phyloP scores from a whole-genome alignment of 2,329 filamentous ascomycete species.

The Fusarium concolor region DNA sequence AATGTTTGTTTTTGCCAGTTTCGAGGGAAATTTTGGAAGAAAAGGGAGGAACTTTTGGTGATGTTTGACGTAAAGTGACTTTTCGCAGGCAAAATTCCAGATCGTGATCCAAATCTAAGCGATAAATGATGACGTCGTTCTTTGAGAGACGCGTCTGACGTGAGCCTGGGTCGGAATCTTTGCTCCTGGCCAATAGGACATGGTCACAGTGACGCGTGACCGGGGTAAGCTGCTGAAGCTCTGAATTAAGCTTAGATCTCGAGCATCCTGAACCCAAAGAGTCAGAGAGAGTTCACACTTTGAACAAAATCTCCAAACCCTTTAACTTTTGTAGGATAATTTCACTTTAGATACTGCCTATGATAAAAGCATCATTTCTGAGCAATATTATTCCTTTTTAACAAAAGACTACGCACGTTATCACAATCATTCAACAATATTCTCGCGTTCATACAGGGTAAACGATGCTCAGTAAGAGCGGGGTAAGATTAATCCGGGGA shows the following conservation, averaged over 20 bases:
- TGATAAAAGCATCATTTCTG: too few relatives aligned
- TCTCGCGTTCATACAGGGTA: background rate
- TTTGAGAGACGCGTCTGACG: background rate
- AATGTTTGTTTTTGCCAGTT: accelerated
- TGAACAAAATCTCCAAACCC: background rate
- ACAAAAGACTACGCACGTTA: too few relatives aligned
- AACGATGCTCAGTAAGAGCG: background rate
- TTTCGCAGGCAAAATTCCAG: background rate
- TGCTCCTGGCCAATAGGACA: background rate
- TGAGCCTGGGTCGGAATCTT: background rate
- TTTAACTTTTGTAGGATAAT: too few relatives aligned
- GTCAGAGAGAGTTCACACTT: accelerated
- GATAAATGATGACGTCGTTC: conserved; percentile 19
- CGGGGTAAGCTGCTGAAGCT: background rate
- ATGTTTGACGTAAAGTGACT: background rate
- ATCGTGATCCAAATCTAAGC: conserved; percentile 1
- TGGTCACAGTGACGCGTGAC: accelerated
- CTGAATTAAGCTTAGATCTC: background rate
- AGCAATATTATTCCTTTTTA: too few relatives aligned
- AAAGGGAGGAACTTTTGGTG: background rate
- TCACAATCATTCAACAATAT: too few relatives aligned
- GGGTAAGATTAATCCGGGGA: background rate
- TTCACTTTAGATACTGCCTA: too few relatives aligned
- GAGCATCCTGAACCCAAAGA: background rate
- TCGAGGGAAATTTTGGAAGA: background rate